phyloP scores from a whole-genome alignment of 2,329 filamentous ascomycete species.

The Diaporthe longicolla region DNA sequence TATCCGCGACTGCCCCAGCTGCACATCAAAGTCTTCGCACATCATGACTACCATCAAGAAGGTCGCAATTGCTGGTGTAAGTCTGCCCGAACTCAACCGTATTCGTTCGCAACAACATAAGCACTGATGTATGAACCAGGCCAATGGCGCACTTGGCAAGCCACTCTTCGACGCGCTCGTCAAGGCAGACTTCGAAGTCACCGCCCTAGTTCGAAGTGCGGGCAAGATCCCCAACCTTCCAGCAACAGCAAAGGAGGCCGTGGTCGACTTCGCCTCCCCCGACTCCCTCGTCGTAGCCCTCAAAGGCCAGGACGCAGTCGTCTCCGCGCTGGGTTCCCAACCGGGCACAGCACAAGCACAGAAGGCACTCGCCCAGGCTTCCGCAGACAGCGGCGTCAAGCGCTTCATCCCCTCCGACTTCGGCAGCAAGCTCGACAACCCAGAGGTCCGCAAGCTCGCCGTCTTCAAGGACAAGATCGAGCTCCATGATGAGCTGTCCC shows the following conservation, averaged over 20 bases:
- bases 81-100: slow-evolving; percentile 9
- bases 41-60: slow-evolving; percentile 52
- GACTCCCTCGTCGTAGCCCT: slow-evolving; percentile 61
- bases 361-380: slow-evolving; percentile 67
- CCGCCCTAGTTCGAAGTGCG: slow-evolving; percentile 51
- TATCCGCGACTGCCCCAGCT: neutral
- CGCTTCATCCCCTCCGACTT: slow-evolving; percentile 74
- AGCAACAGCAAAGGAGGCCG: slow-evolving; percentile 39
- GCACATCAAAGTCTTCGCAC: neutral
- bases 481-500: slow-evolving; percentile 56
- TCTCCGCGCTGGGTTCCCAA: slow-evolving; percentile 60
- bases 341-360: slow-evolving; percentile 56
- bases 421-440: slow-evolving; percentile 55
- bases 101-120: neutral
- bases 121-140: slow-evolving; percentile 14
- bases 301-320: slow-evolving; percentile 69
- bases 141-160: slow-evolving; percentile 53
- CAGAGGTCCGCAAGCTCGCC: slow-evolving; percentile 59
- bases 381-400: slow-evolving; percentile 69
- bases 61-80: slow-evolving; percentile 55
- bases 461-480: slow-evolving; percentile 66
- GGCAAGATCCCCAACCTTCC: slow-evolving; percentile 47
- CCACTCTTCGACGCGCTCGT: slow-evolving; percentile 33
- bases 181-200: slow-evolving; percentile 51
- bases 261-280: slow-evolving; percentile 53